phyloP scores from a whole-genome alignment of 177 flowering plant species.

The Vitis hybrid region DNA sequence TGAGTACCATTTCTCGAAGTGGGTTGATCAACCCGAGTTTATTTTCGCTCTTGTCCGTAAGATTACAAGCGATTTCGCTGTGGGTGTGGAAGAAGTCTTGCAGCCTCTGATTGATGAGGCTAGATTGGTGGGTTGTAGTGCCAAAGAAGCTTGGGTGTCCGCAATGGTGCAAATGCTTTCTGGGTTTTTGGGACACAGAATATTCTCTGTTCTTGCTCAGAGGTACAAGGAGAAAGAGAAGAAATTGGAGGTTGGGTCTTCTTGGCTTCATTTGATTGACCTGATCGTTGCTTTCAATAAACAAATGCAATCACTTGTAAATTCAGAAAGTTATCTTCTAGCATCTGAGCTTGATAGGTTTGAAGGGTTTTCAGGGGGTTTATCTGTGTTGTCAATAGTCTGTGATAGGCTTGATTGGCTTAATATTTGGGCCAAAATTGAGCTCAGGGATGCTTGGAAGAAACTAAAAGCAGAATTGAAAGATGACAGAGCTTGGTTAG shows the following conservation, averaged over 20 bases:
- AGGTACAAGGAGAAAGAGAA: constrained; percentile 28
- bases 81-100: constrained; percentile 57
- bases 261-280: constrained; percentile 71
- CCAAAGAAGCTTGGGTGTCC: constrained; percentile 69
- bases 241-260: constrained; percentile 35
- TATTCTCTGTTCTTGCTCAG: constrained; percentile 45
- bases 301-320: constrained; percentile 48
- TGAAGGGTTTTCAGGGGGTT: constrained; percentile 21
- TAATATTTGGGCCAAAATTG: constrained; percentile 67
- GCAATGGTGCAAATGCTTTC: constrained; percentile 61
- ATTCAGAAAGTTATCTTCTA: constrained; percentile 31
- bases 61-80: constrained; percentile 46
- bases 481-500: constrained; percentile 50
- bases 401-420: constrained; percentile 61
- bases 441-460: constrained; percentile 54
- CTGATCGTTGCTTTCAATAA: constrained; percentile 54
- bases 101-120: constrained; percentile 75
- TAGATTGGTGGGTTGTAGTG: constrained; percentile 51
- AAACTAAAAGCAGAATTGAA: constrained; percentile 47
- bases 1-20: constrained; percentile 59
- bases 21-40: constrained; percentile 63
- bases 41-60: constrained; percentile 65
- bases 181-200: constrained; percentile 36
- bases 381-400: constrained; percentile 47
- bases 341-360: constrained; percentile 16